phyloP scores from a whole-genome alignment of 345 rosid genomes.

The Brassica napus region Da-Ae NC_063451.1:36386501-36387000 shows the following conservation, averaged over 20 bases:
- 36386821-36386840: neutral
- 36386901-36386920: slow-evolving; percentile 63
- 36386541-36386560: neutral
- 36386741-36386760: neutral
- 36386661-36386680: neutral
- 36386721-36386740: neutral
- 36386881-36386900: neutral
- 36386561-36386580: neutral
- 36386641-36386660: neutral
- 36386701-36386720: neutral
- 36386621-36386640: neutral
- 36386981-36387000: slow-evolving; percentile 98
- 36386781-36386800: neutral
- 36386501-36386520: slow-evolving; percentile 98
- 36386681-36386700: neutral
- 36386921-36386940: slow-evolving; percentile 97
- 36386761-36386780: neutral
- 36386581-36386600: slow-evolving; percentile 1
- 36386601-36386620: neutral
- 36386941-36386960: slow-evolving; percentile 97
- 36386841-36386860: neutral
- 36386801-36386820: neutral
- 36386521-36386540: slow-evolving; percentile 73
- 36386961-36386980: slow-evolving; percentile 83
- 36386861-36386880: neutral